phyloP scores from a whole-genome alignment of 2,329 filamentous ascomycete species.

The Domatiomyces globalis region DNA sequence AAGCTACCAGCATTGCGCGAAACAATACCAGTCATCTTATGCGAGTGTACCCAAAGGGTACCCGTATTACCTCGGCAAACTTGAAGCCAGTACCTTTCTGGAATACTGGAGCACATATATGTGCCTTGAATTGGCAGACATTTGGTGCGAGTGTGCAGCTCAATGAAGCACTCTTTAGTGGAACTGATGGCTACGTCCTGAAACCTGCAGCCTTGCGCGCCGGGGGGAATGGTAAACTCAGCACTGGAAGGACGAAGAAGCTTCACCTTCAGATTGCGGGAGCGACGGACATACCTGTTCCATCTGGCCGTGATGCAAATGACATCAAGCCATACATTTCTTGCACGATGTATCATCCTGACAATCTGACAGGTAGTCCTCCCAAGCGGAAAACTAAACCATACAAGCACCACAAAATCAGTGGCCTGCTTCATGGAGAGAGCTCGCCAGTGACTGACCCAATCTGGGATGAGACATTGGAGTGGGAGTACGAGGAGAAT shows the following conservation, averaged over 20 bases:
- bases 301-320: conserved; percentile 7
- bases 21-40: conserved; percentile 16
- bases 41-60: conserved; percentile 18
- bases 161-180: conserved; percentile 16
- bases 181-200: conserved; percentile 16
- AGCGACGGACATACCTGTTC: conserved; percentile 13
- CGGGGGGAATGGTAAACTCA: conserved; percentile 9
- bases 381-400: conserved; percentile 14
- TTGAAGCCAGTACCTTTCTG: conserved; percentile 17
- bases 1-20: conserved; percentile 9
- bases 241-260: conserved; percentile 6
- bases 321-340: conserved; percentile 18
- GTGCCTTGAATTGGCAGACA: conserved; percentile 18
- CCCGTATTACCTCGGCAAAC: conserved; percentile 14
- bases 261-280: conserved; percentile 15
- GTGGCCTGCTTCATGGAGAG: conserved; percentile 8
- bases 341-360: conserved; percentile 14
- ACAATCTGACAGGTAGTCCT: conserved; percentile 6
- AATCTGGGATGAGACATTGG: conserved; percentile 14
- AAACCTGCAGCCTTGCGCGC: conserved; percentile 14
- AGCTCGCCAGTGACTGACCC: conserved; percentile 13
- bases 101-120: conserved; percentile 15
- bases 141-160: conserved; percentile 16
- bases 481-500: conserved; percentile 17
- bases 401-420: conserved; percentile 17